Evolutionary conservation across 164 flowering plant species (phyloP).

Genomic region (Santalum album): DNA sequence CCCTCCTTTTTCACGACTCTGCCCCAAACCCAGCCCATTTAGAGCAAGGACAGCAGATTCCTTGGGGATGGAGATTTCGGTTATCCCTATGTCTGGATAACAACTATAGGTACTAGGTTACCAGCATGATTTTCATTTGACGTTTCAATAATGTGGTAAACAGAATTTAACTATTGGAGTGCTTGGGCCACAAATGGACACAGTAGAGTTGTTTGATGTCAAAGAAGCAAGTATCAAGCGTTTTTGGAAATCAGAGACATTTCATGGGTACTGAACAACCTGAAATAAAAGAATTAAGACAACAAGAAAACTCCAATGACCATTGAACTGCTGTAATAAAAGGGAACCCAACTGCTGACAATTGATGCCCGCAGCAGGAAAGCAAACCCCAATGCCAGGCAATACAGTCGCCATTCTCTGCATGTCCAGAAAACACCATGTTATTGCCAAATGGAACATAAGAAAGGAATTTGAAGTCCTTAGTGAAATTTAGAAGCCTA

Average conservation of each 20-base stretch:
- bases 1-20: no score
- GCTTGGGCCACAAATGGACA: no score
- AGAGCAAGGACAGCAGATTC: no score
- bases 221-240: neutral
- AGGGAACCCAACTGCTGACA: conserved; percentile 83
- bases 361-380: conserved; percentile 62
- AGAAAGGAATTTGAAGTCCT: neutral
- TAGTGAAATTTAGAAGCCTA: neutral
- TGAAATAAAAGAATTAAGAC: conserved; percentile 72
- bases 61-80: no score
- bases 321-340: conserved; percentile 92
- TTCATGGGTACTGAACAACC: no score
- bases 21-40: no score
- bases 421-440: conserved; percentile 13
- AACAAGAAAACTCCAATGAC: conserved; percentile 71
- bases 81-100: no score
- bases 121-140: no score
- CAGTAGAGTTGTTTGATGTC: neutral
- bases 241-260: no score
- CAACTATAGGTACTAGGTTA: no score
- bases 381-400: conserved; percentile 58
- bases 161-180: no score
- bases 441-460: neutral
- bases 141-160: no score
- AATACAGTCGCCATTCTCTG: conserved; percentile 82